Conservation (phyloP, 768 basidiomycete species). For the Amanita phalloides region DNA sequence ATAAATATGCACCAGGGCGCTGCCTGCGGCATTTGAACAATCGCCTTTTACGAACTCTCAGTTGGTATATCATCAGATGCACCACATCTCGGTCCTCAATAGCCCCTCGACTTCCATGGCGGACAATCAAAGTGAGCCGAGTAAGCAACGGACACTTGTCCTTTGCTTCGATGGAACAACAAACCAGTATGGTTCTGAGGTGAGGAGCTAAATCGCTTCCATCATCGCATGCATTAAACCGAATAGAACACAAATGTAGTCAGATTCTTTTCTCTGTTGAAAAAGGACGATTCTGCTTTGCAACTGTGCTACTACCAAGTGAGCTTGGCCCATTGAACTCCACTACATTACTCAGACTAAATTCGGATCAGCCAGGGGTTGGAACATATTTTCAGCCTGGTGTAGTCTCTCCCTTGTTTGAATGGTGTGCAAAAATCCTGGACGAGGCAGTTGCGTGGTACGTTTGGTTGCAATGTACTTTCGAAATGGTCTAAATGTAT, state of each 20-base stretch:
- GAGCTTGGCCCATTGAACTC: slow-evolving; percentile 1
- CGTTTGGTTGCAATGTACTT: slow-evolving; percentile 7
- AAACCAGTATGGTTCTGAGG: slow-evolving; percentile 36
- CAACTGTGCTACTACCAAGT: slow-evolving; percentile 71
- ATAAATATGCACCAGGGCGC: no score
- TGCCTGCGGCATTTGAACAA: background rate
- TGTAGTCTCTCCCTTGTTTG: slow-evolving; percentile 50
- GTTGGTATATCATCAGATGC: background rate
- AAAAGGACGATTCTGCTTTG: slow-evolving; percentile 44
- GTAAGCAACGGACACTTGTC: slow-evolving; percentile 34
- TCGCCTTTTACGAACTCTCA: no score
- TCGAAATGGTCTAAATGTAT: background rate
- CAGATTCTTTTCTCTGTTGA: slow-evolving; percentile 56
- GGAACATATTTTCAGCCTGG: slow-evolving; percentile 52
- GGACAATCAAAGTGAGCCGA: background rate
- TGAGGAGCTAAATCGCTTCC: slow-evolving; percentile 16
- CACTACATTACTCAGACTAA: slow-evolving; percentile 7
- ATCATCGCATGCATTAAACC: background rate
- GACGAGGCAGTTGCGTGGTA: slow-evolving; percentile 72
- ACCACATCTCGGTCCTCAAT: background rate
- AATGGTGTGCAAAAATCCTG: slow-evolving; percentile 46
- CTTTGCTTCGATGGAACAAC: slow-evolving; percentile 67
- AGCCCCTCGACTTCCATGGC: background rate
- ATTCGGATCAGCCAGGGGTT: slow-evolving; percentile 25
- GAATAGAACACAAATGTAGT: slow-evolving; percentile 57